phyloP scores from a whole-genome alignment of 352 stramenopile species.

The Pythium scleroteichum region DNA sequence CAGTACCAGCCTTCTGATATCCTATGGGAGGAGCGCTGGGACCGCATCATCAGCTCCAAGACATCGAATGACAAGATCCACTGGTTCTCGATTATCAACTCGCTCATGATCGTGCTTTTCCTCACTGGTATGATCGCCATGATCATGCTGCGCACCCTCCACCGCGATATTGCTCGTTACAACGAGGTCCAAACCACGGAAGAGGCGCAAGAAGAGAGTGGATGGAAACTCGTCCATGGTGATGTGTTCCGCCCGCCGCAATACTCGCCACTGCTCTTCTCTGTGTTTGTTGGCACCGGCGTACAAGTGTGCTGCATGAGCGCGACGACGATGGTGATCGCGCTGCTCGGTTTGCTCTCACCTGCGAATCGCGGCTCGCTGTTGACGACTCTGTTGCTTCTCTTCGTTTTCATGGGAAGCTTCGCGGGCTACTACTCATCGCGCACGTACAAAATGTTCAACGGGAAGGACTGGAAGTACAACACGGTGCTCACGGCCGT shows the following conservation, averaged over 20 bases:
- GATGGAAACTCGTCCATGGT: conserved; percentile 97
- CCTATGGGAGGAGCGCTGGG: conserved; percentile 97
- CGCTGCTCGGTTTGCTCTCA: conserved; percentile 94
- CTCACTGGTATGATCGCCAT: conserved; percentile 99
- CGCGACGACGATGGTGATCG: conserved; percentile 94
- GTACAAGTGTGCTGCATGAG: conserved; percentile 96
- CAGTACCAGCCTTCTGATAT: conserved; percentile 95
- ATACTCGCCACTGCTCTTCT: conserved; percentile 93
- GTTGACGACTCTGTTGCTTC: conserved; percentile 95
- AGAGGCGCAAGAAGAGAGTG: conserved; percentile 94
- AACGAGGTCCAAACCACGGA: conserved; percentile 95
- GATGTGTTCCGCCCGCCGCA: conserved; percentile 98
- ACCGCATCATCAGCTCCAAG: conserved; percentile 98
- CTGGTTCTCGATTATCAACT: conserved; percentile 99
- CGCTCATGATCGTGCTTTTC: conserved; percentile 99
- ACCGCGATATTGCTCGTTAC: conserved; percentile 97
- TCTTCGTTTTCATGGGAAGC: conserved; percentile 98
- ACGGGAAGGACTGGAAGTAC: conserved; percentile 96
- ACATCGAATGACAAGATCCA: conserved; percentile 98
- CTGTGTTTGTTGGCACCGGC: conserved; percentile 94
- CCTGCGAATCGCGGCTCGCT: conserved; percentile 96
- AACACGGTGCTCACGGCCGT: conserved; percentile 96
- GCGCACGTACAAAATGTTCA: conserved; percentile 98
- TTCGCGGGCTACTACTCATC: conserved; percentile 96
- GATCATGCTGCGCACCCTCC: conserved; percentile 99